Evolutionary conservation across 306 rosid genomes (phyloP).

Genomic region (Cicer cuneatum): DNA sequence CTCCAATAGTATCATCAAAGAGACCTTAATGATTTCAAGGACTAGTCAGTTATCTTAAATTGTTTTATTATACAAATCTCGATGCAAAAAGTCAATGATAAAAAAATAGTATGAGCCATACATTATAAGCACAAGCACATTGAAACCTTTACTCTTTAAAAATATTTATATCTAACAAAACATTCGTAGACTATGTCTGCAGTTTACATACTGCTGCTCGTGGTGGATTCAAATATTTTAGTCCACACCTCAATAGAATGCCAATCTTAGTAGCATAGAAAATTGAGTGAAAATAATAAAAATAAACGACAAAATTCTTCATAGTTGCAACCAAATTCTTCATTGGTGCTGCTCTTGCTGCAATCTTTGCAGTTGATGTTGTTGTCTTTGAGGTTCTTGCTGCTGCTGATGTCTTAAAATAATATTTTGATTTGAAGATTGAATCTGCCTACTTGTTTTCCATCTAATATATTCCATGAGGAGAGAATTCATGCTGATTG

Average conservation of each 20-base stretch:
- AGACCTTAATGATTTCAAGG: not conserved
- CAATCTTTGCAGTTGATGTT: conserved; percentile 33
- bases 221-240: conserved; percentile 7
- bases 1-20: no score
- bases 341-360: conserved; percentile 35
- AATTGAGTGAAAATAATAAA: conserved; percentile 6
- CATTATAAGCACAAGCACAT: conserved; percentile 22
- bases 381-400: conserved; percentile 37
- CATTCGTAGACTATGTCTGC: conserved; percentile 1
- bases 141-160: not conserved
- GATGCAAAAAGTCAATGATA: not conserved
- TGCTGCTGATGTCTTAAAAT: conserved; percentile 40
- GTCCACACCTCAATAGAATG: conserved; percentile 4
- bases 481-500: conserved; percentile 66
- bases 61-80: not conserved
- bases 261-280: not conserved
- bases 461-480: conserved; percentile 67
- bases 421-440: conserved; percentile 47
- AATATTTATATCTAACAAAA: conserved; percentile 5
- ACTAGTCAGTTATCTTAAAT: not conserved
- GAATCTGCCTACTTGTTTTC: conserved; percentile 66
- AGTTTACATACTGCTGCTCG: not conserved
- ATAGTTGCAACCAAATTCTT: not conserved
- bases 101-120: not conserved
- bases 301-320: conserved; percentile 7